phyloP scores from a whole-genome alignment of 1,284 basidiomycete genomes.

The Flammula alnicola region DNA sequence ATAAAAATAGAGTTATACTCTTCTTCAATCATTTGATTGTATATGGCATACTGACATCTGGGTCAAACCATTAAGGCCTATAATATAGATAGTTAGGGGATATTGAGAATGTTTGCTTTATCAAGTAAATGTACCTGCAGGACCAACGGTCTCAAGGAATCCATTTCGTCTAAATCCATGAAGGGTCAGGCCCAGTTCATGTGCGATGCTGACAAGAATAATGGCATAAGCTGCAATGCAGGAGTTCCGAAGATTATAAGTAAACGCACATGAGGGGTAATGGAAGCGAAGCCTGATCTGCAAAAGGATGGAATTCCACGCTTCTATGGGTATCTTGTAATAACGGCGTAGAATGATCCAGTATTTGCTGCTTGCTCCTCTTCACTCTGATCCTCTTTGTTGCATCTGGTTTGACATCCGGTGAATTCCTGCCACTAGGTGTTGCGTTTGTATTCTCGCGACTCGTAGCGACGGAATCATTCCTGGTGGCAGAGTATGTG shows the following conservation, averaged over 20 bases:
- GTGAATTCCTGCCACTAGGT: slow-evolving; percentile 39
- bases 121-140: slow-evolving; percentile 58
- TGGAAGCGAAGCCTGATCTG: slow-evolving; percentile 63
- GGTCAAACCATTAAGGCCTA: slow-evolving; percentile 79
- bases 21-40: background rate
- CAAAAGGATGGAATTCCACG: slow-evolving; percentile 63
- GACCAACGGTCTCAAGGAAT: slow-evolving; percentile 82
- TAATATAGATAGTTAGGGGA: slow-evolving; percentile 13
- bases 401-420: slow-evolving; percentile 48
- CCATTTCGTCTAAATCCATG: slow-evolving; percentile 81
- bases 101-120: background rate
- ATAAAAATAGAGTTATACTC: slow-evolving; percentile 2
- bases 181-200: slow-evolving; percentile 72
- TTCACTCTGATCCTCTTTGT: slow-evolving; percentile 73
- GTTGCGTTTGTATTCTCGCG: slow-evolving; percentile 26
- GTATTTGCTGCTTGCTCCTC: slow-evolving; percentile 59
- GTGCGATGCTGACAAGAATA: slow-evolving; percentile 62
- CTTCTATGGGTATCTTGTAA: slow-evolving; percentile 57
- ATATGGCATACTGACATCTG: slow-evolving; percentile 51
- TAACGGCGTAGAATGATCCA: slow-evolving; percentile 58
- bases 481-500: slow-evolving; percentile 48
- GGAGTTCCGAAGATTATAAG: slow-evolving; percentile 7
- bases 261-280: slow-evolving; percentile 71
- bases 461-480: slow-evolving; percentile 34
- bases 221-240: slow-evolving; percentile 16